Evolutionary conservation across 169 alveolate genomes (phyloP).

Genomic region (Eimeria praecox): DNA sequence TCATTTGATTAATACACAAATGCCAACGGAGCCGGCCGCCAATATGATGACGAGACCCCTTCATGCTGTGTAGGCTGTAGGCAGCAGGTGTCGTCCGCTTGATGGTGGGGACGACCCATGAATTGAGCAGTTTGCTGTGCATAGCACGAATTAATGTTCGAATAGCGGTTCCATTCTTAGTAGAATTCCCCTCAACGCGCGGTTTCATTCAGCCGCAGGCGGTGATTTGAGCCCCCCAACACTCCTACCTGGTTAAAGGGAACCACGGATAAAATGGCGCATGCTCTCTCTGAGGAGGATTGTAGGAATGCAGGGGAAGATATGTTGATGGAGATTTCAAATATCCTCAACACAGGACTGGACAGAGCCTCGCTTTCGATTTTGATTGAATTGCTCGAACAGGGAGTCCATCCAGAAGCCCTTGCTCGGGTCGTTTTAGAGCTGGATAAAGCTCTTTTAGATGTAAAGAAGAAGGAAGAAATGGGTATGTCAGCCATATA

Average conservation of each 20-base stretch:
- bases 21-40: no score
- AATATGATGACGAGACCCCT: no score
- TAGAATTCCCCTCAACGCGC: no score
- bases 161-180: no score
- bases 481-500: neutral
- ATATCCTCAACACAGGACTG: conserved; percentile 90
- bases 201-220: no score
- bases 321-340: conserved; percentile 87
- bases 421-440: conserved; percentile 91
- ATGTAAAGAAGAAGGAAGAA: conserved; percentile 81
- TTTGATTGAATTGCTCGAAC: conserved; percentile 87
- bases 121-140: no score
- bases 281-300: neutral
- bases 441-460: conserved; percentile 88
- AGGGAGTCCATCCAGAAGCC: conserved; percentile 94
- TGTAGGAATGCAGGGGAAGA: conserved; percentile 10
- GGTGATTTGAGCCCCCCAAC: no score
- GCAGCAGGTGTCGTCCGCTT: no score
- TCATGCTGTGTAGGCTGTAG: no score
- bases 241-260: no score
- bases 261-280: neutral
- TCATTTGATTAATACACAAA: neutral
- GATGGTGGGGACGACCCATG: no score
- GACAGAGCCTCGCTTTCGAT: conserved; percentile 87
- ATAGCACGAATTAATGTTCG: no score